Conservation (phyloP, 2,329 filamentous ascomycete species). For the Biscogniauxia sp. region DNA sequence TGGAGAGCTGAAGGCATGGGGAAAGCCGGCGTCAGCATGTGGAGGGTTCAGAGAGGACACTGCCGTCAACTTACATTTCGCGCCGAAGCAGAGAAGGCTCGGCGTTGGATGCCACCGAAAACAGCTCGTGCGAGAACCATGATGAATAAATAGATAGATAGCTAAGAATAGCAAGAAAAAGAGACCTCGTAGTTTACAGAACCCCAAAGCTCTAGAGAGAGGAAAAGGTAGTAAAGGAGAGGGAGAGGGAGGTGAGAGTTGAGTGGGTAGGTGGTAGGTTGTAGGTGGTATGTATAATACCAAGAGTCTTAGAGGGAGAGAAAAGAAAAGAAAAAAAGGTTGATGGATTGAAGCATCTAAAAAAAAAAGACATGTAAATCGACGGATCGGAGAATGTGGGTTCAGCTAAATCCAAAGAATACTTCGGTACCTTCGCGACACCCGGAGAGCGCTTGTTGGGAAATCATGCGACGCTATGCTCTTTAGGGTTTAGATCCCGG, state of each 20-base stretch:
- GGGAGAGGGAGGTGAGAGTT: too few species aligned
- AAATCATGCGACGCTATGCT: neutral
- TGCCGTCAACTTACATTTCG: conserved; percentile 59
- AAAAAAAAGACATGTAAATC: neutral
- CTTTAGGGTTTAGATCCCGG: neutral
- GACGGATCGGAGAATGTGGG: neutral
- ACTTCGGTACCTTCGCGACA: neutral
- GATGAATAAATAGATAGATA: neutral
- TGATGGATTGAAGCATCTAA: neutral
- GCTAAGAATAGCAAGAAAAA: too few species aligned
- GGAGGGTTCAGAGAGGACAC: conserved; percentile 8
- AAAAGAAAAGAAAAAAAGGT: neutral
- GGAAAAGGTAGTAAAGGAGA: neutral
- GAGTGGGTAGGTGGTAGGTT: too few species aligned
- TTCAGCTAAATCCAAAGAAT: neutral
- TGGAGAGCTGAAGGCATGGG: conserved; percentile 68
- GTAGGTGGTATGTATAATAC: too few species aligned
- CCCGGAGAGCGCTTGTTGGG: neutral
- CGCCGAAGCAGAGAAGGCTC: conserved; percentile 78
- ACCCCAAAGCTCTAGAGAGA: neutral
- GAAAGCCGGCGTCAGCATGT: conserved; percentile 14
- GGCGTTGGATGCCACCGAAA: conserved; percentile 58
- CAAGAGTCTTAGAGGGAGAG: too few species aligned
- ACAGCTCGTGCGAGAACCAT: conserved; percentile 33
- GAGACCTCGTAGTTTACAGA: neutral